These are phyloP conservation scores for Zymoseptoria ardabiliae DNA, from an alignment of 2,329 filamentous ascomycete genomes.

Conservation along the genomic window DNA sequence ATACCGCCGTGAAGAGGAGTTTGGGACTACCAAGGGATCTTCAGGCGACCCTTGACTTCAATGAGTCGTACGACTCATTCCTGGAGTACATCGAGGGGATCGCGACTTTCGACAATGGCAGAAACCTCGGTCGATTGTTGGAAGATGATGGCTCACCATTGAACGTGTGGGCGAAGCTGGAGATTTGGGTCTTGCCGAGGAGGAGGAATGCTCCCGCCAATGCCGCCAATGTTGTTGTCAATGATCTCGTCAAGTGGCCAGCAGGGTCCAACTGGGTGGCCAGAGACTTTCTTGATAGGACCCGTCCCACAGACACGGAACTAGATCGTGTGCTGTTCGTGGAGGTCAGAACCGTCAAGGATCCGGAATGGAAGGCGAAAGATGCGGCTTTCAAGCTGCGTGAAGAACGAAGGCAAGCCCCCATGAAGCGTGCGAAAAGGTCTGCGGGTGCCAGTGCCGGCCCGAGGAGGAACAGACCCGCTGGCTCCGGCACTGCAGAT, in stretches of 20 bases:
- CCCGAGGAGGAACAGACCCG: no score
- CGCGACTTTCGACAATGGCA: background rate
- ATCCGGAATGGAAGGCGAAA: background rate
- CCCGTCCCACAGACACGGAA: no score
- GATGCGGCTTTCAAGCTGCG: background rate
- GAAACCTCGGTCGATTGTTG: background rate
- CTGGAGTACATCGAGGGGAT: background rate
- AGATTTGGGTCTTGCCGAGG: background rate
- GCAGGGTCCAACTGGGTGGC: background rate
- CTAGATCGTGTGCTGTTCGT: no score
- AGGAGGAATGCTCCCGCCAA: background rate
- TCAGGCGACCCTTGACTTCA: background rate
- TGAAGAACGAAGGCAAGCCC: no score
- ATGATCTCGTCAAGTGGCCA: background rate
- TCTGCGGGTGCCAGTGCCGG: no score
- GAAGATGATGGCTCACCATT: background rate
- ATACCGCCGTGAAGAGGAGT: background rate
- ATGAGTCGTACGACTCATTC: background rate
- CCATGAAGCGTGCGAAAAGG: no score
- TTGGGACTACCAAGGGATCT: background rate
- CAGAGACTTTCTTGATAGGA: constrained; percentile 3
- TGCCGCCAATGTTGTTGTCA: no score
- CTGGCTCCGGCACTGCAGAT: no score
- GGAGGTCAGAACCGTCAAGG: constrained; percentile 1
- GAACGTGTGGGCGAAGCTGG: background rate